Evolutionary conservation across 129 eudicot genomes (phyloP), one percentile per base, ranked within the genome.

Genomic region (Escallonia herrerae): DNA sequence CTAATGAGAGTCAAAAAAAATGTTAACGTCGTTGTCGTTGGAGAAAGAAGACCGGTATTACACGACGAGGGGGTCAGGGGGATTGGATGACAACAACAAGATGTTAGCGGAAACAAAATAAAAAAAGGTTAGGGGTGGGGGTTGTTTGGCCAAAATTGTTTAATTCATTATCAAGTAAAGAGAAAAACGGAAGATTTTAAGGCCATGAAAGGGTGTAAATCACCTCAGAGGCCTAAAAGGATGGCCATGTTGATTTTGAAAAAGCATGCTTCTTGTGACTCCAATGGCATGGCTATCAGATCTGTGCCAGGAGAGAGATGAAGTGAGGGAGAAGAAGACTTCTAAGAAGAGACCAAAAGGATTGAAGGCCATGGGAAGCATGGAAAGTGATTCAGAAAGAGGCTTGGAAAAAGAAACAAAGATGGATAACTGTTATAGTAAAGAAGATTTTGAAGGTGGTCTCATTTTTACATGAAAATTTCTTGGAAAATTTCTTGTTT

Each of bases 121-220:
- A 70, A 93, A 85, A 47, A 82, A 61, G n/a, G n/a, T n/a, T n/a
- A n/a, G n/a, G n/a, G 41, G 82, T 66, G 66, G 76, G 64, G 74
- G 53, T 64, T 7, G 95, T 80, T 70, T 93, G 98, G 96, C 96
- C 94, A 10, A 89, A 73, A 62, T 12, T 89, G 22, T 70, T 45
- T 40, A 66, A 81, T 5, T 70, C 87, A 39, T 64, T 89, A 52
- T 85, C 96, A 55, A 83, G 83, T 70, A 89, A 85, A 77, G 96
- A 89, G 68, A 85, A 89, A 76, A 95, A 89, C n/a, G 70, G 96
- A 89, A 76, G 96, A 89, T 79, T 85, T 89, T 63, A 59, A 85
- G 87, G 89, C 91, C 8, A 88, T 88, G 91, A 88, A 85, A 78
- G 96, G 91, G 44, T 89, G 90, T 77, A 89, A 89, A 58, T 72